Percentiles rank a stretch among this genome's conserved stretches.
Conservation (phyloP, 495 filamentous ascomycete species). For the Hyaloscypha bicolor region DNA sequence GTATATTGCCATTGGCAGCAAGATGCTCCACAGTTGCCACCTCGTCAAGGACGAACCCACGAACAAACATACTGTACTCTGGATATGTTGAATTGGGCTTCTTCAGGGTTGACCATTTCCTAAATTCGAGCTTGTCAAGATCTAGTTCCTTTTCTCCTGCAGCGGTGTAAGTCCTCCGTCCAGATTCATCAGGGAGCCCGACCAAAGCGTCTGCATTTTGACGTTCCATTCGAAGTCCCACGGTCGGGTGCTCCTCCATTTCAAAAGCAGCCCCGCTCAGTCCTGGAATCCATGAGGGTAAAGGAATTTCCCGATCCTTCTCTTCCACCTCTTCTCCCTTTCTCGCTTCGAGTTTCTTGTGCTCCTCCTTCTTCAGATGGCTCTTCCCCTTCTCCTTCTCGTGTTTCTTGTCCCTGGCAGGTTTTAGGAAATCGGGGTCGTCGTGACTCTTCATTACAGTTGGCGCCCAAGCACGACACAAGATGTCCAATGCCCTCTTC, state of each 20-base stretch:
- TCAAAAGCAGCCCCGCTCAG: constrained; percentile 2
- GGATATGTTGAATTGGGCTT: constrained; percentile 21
- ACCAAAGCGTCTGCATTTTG: constrained; percentile 5
- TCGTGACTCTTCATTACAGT: constrained; percentile 7
- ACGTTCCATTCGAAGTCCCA: constrained; percentile 4
- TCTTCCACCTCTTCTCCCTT: neutral
- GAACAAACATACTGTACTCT: constrained; percentile 9
- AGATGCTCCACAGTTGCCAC: neutral
- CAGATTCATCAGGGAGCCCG: constrained; percentile 35
- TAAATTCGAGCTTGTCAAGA: neutral
- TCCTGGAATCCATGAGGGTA: constrained; percentile 3
- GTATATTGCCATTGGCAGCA: constrained; percentile 8
- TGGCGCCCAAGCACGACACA: constrained; percentile 14
- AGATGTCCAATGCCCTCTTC: neutral
- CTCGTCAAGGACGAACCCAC: constrained; percentile 6
- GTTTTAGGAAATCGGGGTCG: neutral
- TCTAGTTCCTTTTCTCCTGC: neutral
- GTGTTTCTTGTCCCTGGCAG: neutral
- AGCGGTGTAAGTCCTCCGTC: constrained; percentile 4
- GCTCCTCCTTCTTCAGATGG: too few relatives aligned
- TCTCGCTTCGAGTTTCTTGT: neutral
- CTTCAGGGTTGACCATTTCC: constrained; percentile 22
- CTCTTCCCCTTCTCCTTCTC: neutral
- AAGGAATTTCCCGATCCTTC: neutral
- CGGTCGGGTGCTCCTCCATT: constrained; percentile 8